Evolutionary conservation across 2,329 filamentous ascomycete genomes (phyloP).

Genomic region (Chaetomiaceae sp.): DNA sequence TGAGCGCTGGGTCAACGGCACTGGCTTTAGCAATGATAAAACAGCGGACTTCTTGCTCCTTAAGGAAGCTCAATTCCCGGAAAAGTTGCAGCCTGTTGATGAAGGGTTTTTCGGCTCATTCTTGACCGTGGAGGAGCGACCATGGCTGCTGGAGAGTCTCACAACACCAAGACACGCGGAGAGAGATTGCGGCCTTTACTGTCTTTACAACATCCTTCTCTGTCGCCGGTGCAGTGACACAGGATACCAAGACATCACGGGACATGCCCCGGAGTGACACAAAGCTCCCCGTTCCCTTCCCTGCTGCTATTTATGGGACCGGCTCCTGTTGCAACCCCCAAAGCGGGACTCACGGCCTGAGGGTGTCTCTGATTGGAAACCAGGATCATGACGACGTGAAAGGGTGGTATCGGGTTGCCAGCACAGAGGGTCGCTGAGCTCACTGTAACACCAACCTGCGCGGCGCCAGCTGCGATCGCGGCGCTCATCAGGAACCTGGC

Average conservation of each 20-base stretch:
- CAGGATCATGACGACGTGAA: background rate
- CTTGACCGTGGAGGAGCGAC: background rate
- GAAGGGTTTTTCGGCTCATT: too few relatives aligned
- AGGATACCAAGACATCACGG: slow-evolving; percentile 1
- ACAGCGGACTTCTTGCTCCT: too few relatives aligned
- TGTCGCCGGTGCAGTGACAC: background rate
- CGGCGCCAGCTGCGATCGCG: background rate
- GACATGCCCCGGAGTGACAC: slow-evolving; percentile 23
- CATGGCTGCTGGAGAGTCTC: too few relatives aligned
- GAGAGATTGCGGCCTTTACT: too few relatives aligned
- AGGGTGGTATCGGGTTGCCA: slow-evolving; percentile 5
- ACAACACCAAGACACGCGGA: too few relatives aligned
- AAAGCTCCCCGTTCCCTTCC: slow-evolving; percentile 16
- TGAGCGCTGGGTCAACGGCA: too few relatives aligned
- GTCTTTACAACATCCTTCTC: background rate
- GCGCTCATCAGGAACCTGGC: too few relatives aligned
- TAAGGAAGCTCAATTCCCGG: too few relatives aligned
- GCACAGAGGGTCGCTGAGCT: slow-evolving; percentile 1
- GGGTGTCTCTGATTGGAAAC: slow-evolving; percentile 15
- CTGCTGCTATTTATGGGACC: slow-evolving; percentile 27
- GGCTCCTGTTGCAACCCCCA: background rate
- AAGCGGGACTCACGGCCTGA: background rate
- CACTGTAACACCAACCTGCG: slow-evolving; percentile 2
- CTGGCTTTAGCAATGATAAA: too few relatives aligned
- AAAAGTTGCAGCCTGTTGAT: too few relatives aligned